Evolutionary conservation across 192 early-diverging fungal genomes (phyloP).

Genomic region (Backusella westeae): DNA sequence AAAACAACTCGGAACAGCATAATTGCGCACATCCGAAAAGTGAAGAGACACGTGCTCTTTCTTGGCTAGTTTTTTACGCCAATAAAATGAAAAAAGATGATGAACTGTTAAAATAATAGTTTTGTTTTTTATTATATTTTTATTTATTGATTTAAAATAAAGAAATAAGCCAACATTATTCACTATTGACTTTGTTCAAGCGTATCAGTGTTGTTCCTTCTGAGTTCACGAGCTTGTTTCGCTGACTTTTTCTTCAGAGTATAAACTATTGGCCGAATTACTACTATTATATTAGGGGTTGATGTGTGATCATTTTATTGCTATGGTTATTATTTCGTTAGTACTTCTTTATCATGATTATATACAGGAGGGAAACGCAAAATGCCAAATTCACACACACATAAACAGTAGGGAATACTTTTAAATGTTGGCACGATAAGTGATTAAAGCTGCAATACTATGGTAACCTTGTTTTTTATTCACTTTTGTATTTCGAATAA

Average conservation of each 20-base stretch:
- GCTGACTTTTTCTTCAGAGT: not conserved
- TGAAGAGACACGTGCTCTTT: not conserved
- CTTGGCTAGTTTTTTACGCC: not conserved
- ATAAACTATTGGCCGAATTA: not conserved
- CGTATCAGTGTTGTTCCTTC: not conserved
- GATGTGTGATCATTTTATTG: not conserved
- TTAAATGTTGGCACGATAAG: slow-evolving; percentile 26
- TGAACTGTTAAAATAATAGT: too few species aligned
- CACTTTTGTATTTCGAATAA: slow-evolving; percentile 18
- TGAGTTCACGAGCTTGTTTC: not conserved
- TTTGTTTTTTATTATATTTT: not conserved
- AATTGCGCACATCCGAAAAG: not conserved
- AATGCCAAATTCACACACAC: not conserved
- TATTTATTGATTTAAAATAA: not conserved
- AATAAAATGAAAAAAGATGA: too few species aligned
- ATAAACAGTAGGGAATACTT: not conserved
- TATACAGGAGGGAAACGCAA: not conserved
- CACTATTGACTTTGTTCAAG: not conserved
- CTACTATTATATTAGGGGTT: not conserved
- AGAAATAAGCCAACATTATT: not conserved
- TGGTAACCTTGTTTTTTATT: slow-evolving; percentile 22
- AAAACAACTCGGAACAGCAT: not conserved
- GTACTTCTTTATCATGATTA: not conserved
- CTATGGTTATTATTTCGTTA: not conserved
- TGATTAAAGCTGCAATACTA: slow-evolving; percentile 23